phyloP scores from a whole-genome alignment of 306 rosid species.

The Psophocarpus tetragonolobus region DNA sequence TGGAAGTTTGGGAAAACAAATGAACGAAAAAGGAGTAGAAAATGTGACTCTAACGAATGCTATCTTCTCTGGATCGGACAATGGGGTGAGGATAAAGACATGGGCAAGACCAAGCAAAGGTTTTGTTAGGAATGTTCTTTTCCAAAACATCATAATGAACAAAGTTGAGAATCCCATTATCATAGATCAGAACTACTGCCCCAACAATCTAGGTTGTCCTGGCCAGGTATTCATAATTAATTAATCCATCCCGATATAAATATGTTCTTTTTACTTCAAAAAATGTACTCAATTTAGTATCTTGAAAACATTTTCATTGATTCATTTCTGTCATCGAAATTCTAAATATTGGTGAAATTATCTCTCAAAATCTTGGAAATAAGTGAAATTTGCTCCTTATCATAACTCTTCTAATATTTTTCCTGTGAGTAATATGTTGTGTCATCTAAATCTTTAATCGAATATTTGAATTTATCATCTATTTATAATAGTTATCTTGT shows the following conservation, averaged over 20 bases:
- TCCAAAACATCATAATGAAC: slow-evolving; percentile 52
- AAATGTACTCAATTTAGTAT: too few relatives aligned
- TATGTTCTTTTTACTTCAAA: too few relatives aligned
- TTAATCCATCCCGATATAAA: background rate
- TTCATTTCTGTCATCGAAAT: too few relatives aligned
- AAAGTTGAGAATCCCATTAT: slow-evolving; percentile 61
- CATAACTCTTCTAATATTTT: too few relatives aligned
- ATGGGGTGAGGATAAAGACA: slow-evolving; percentile 72
- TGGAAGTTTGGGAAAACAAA: slow-evolving; percentile 50
- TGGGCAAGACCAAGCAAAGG: slow-evolving; percentile 69
- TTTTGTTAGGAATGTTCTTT: slow-evolving; percentile 46
- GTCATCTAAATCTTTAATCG: too few relatives aligned
- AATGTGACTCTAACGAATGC: slow-evolving; percentile 54
- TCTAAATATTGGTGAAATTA: too few relatives aligned
- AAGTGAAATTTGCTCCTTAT: too few relatives aligned
- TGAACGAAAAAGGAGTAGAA: slow-evolving; percentile 51
- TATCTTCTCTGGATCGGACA: slow-evolving; percentile 53
- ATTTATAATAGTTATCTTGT: too few relatives aligned
- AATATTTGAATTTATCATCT: too few relatives aligned
- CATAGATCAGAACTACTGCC: slow-evolving; percentile 74
- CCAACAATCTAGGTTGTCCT: slow-evolving; percentile 54
- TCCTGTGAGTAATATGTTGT: too few relatives aligned
- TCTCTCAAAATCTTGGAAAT: too few relatives aligned
- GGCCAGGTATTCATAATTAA: slow-evolving; percentile 31
- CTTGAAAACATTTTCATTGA: too few relatives aligned